phyloP scores from a whole-genome alignment of 148 eudicot genomes.

The Rhododendron simsii region DNA sequence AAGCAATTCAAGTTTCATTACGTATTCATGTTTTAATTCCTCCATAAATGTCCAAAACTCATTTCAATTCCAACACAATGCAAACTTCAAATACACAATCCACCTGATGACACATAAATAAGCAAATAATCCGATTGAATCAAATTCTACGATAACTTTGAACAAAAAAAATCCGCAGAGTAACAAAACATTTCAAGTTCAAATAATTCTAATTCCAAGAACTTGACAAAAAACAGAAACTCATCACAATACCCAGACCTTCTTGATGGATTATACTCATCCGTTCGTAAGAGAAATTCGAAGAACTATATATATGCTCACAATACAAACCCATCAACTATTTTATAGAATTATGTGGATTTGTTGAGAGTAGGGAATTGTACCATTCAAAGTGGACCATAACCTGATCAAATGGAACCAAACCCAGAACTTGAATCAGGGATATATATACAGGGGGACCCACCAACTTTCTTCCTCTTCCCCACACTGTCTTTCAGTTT shows the following conservation, averaged over 20 bases:
- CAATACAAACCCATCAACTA: background rate
- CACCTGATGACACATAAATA: background rate
- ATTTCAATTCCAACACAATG: background rate
- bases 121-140: background rate
- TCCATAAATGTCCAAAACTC: background rate
- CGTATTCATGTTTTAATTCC: background rate
- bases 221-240: background rate
- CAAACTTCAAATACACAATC: background rate
- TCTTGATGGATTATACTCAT: background rate
- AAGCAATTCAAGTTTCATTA: background rate
- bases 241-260: background rate
- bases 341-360: background rate
- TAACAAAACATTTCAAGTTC: background rate
- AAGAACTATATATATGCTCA: background rate
- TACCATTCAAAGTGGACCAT: slow-evolving; percentile 9
- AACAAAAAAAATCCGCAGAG: background rate
- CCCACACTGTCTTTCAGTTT: slow-evolving; percentile 10
- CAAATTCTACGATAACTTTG: background rate
- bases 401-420: slow-evolving; percentile 8
- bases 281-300: background rate
- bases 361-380: background rate
- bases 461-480: slow-evolving; percentile 12
- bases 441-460: background rate
- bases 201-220: background rate
- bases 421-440: slow-evolving; percentile 21